phyloP scores from a whole-genome alignment of 2,329 filamentous ascomycete genomes.

The Neospermospora avenae region DNA sequence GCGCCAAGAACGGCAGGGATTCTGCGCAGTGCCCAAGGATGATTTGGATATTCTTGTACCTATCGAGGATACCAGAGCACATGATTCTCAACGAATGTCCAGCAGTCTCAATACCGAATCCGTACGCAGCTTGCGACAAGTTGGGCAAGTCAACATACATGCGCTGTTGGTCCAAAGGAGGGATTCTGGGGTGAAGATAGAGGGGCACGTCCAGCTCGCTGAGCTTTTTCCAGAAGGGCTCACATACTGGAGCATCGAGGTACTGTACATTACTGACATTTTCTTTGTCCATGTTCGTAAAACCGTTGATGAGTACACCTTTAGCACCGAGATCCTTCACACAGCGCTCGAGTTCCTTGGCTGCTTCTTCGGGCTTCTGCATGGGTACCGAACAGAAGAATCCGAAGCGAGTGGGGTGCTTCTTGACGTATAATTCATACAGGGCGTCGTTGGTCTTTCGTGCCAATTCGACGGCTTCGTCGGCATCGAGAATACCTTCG shows the following conservation, averaged over 20 bases:
- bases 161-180: not conserved
- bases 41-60: slow-evolving; percentile 1
- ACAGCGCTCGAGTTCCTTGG: not conserved
- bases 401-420: not conserved
- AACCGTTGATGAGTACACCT: not conserved
- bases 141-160: not conserved
- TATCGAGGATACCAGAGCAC: slow-evolving; percentile 1
- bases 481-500: not conserved
- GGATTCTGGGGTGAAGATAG: slow-evolving; percentile 1
- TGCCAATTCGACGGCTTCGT: not conserved
- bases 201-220: not conserved
- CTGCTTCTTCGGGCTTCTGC: not conserved
- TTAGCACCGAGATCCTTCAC: not conserved
- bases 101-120: not conserved
- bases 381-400: not conserved
- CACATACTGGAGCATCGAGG: not conserved
- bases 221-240: slow-evolving; percentile 1
- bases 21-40: slow-evolving; percentile 1
- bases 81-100: not conserved
- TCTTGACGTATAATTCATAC: not conserved
- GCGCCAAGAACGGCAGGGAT: not conserved
- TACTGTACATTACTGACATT: not conserved
- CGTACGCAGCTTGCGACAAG: not conserved
- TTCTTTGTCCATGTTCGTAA: not conserved
- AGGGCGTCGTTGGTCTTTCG: not conserved